Evolutionary conservation across 768 basidiomycete genomes (phyloP).

Genomic region (Trametes punicea): DNA sequence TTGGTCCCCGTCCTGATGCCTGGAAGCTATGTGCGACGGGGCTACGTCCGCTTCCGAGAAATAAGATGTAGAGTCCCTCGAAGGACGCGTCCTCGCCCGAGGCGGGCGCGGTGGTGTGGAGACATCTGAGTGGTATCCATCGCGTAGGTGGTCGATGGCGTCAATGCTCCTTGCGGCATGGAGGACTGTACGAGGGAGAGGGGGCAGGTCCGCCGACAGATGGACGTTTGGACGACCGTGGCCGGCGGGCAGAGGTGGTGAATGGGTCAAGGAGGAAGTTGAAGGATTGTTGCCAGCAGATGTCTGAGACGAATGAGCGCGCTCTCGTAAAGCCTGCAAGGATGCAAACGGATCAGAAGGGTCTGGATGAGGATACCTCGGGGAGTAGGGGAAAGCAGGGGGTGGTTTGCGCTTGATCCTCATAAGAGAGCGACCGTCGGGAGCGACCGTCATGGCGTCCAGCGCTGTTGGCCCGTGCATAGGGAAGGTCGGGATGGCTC

Average conservation of each 20-base stretch:
- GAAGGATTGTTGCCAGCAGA: slow-evolving; percentile 9
- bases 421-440: slow-evolving; percentile 9
- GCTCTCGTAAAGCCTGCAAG: slow-evolving; percentile 59
- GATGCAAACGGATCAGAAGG: slow-evolving; percentile 69
- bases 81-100: slow-evolving; percentile 19
- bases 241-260: slow-evolving; percentile 1
- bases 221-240: neutral
- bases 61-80: slow-evolving; percentile 21
- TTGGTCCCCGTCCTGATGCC: slow-evolving; percentile 12
- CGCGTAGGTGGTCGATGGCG: slow-evolving; percentile 9
- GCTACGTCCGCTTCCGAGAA: slow-evolving; percentile 25
- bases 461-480: slow-evolving; percentile 4
- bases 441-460: slow-evolving; percentile 8
- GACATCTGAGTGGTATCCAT: slow-evolving; percentile 24
- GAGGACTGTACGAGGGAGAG: slow-evolving; percentile 7
- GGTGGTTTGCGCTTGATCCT: slow-evolving; percentile 54
- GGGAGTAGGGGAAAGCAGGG: slow-evolving; percentile 47
- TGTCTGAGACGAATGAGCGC: slow-evolving; percentile 41
- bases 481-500: slow-evolving; percentile 1
- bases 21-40: neutral
- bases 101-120: slow-evolving; percentile 24
- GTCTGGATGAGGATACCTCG: slow-evolving; percentile 64
- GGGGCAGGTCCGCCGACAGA: neutral
- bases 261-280: slow-evolving; percentile 10
- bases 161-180: slow-evolving; percentile 14